phyloP scores from a whole-genome alignment of 2,329 filamentous ascomycete species.

The Cadophora malorum region DNA sequence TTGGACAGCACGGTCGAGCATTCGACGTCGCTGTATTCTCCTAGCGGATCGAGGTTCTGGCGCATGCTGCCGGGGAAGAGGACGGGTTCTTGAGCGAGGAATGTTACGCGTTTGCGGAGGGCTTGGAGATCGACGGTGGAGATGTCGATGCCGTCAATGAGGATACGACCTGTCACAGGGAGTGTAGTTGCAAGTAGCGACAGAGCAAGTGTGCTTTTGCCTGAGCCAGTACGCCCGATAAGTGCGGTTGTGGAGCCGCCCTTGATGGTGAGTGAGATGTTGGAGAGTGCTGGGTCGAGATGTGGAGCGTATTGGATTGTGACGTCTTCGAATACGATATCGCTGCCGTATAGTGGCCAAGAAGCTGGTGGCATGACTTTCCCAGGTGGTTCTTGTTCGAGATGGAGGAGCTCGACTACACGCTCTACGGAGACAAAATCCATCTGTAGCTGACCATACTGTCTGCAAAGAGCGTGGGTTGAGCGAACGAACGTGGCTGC shows the following conservation, averaged over 20 bases:
- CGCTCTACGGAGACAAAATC: constrained; percentile 91
- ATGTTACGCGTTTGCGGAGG: constrained; percentile 67
- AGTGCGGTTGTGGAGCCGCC: constrained; percentile 80
- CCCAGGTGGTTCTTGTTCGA: constrained; percentile 77
- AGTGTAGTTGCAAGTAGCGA: constrained; percentile 63
- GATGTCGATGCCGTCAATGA: constrained; percentile 67
- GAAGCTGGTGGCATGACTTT: constrained; percentile 71
- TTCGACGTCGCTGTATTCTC: constrained; percentile 60
- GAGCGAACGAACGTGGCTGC: constrained; percentile 71
- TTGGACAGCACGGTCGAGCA: constrained; percentile 60
- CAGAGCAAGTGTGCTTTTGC: constrained; percentile 79
- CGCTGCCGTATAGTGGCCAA: constrained; percentile 77
- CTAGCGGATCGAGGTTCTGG: constrained; percentile 66
- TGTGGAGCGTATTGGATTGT: constrained; percentile 81
- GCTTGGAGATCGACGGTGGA: constrained; percentile 63
- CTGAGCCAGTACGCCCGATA: constrained; percentile 81
- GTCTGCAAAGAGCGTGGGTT: constrained; percentile 76
- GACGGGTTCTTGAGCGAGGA: constrained; percentile 71
- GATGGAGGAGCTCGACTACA: constrained; percentile 79
- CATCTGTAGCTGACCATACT: constrained; percentile 87
- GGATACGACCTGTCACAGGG: constrained; percentile 60
- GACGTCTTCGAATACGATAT: constrained; percentile 77
- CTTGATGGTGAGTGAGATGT: constrained; percentile 76
- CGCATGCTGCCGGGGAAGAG: constrained; percentile 68
- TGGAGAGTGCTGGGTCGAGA: constrained; percentile 73